Conservation (phyloP, 2,329 filamentous ascomycete genomes). For the Beauveria sp. region DNA sequence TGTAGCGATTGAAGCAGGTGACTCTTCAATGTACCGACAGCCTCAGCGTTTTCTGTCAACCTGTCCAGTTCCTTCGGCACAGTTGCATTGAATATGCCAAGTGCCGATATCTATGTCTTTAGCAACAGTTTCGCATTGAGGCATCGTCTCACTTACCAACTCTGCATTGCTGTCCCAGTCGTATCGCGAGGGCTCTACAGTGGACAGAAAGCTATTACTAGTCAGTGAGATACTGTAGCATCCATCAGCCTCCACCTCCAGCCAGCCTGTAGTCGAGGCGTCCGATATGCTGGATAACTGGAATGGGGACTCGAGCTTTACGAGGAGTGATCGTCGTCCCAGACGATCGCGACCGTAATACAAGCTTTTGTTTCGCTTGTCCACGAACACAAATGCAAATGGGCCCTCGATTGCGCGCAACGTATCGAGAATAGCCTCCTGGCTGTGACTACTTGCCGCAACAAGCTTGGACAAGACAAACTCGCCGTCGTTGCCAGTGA, state of each 20-base stretch:
- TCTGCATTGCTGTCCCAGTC: conserved; percentile 28
- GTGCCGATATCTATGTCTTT: conserved; percentile 37
- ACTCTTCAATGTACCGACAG: conserved; percentile 45
- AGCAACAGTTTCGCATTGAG: conserved; percentile 4
- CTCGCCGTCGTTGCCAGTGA: conserved; percentile 75
- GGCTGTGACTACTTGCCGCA: conserved; percentile 27
- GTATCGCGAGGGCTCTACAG: conserved; percentile 18
- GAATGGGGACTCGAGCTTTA: conserved; percentile 42
- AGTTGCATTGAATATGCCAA: conserved; percentile 44
- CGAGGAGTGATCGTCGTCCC: conserved; percentile 74
- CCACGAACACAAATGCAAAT: conserved; percentile 82
- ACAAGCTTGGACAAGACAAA: conserved; percentile 56
- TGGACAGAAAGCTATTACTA: neutral
- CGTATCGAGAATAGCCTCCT: conserved; percentile 37
- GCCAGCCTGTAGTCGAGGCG: conserved; percentile 46
- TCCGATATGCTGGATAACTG: conserved; percentile 66
- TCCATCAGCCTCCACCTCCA: conserved; percentile 78
- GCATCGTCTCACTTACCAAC: conserved; percentile 34
- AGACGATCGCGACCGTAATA: conserved; percentile 85
- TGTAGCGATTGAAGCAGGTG: conserved; percentile 55
- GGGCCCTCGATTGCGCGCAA: conserved; percentile 66
- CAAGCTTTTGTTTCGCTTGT: conserved; percentile 51
- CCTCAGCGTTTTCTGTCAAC: conserved; percentile 29
- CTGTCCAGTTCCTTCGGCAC: conserved; percentile 28
- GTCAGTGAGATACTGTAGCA: conserved; percentile 61